Evolutionary conservation across 148 eudicot genomes (phyloP).

Genomic region (Vaccinium vitisidaea): DNA sequence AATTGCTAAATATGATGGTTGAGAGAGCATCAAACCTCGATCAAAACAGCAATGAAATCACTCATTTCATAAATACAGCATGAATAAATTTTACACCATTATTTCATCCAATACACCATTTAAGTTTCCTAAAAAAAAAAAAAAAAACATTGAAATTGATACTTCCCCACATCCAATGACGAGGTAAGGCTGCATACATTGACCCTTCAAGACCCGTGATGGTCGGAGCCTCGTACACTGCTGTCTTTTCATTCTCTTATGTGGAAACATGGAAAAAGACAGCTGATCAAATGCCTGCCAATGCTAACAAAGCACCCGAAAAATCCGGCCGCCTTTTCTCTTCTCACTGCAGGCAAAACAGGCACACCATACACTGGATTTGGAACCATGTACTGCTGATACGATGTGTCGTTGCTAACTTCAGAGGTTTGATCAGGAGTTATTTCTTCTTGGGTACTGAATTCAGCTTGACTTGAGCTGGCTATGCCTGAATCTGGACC

Average conservation of each 20-base stretch:
- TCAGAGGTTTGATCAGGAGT: background rate
- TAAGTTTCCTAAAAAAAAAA: too few relatives aligned
- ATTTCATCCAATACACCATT: background rate
- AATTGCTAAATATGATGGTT: too few relatives aligned
- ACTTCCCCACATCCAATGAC: background rate
- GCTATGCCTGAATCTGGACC: background rate
- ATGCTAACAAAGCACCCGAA: constrained; percentile 24
- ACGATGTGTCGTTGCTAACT: constrained; percentile 10
- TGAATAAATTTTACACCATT: background rate
- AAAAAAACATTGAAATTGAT: background rate
- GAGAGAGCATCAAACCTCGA: too few relatives aligned
- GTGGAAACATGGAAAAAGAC: constrained; percentile 1
- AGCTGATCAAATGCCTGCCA: constrained; percentile 25
- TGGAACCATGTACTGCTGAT: constrained; percentile 26
- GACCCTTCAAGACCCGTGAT: background rate
- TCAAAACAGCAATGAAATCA: background rate
- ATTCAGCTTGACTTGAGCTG: constrained; percentile 20
- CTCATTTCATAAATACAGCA: background rate
- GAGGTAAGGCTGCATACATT: background rate
- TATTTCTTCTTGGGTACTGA: background rate
- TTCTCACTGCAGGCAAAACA: constrained; percentile 13
- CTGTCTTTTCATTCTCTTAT: background rate
- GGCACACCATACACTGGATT: constrained; percentile 24
- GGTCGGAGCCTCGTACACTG: background rate
- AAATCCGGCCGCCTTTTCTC: constrained; percentile 19